Conservation (phyloP, 768 basidiomycete species). For the Psilocybe sp. region DNA sequence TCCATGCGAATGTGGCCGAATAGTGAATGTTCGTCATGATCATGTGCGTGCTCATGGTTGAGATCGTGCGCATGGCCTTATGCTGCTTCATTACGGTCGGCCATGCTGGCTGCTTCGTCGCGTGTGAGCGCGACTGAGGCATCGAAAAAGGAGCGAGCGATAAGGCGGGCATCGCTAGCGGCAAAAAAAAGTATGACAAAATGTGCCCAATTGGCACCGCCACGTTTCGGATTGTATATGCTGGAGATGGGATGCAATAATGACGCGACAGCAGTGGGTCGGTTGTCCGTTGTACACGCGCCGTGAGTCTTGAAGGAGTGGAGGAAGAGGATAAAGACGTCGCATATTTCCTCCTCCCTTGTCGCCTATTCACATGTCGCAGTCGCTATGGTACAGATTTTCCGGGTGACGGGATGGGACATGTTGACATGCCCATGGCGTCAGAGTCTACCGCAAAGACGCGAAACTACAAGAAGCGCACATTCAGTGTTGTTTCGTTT, state of each 20-base stretch:
- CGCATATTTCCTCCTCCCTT: background rate
- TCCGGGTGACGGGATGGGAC: conserved; percentile 6
- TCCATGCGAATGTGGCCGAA: conserved; percentile 67
- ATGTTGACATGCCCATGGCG: no score
- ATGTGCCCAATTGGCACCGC: conserved; percentile 9
- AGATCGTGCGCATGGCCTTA: conserved; percentile 13
- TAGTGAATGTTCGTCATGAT: conserved; percentile 38
- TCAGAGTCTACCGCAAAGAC: no score
- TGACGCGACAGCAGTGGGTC: conserved; percentile 19
- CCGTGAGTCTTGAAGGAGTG: conserved; percentile 1
- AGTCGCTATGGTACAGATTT: conserved; percentile 6
- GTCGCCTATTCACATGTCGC: background rate
- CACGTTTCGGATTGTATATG: conserved; percentile 21
- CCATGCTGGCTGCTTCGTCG: conserved; percentile 6
- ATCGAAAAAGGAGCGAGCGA: conserved; percentile 8
- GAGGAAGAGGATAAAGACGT: background rate
- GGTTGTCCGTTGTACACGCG: no score
- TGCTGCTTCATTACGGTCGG: conserved; percentile 1
- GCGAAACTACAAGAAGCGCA: no score
- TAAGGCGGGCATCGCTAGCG: background rate
- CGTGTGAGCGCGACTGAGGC: conserved; percentile 21
- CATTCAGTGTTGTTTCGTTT: no score
- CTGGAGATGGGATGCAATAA: conserved; percentile 4
- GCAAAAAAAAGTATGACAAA: conserved; percentile 5
- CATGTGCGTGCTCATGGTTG: conserved; percentile 28